These are phyloP conservation scores for Theobroma cacao DNA, from an alignment of 345 rosid species.

Conservation along the genomic window DNA sequence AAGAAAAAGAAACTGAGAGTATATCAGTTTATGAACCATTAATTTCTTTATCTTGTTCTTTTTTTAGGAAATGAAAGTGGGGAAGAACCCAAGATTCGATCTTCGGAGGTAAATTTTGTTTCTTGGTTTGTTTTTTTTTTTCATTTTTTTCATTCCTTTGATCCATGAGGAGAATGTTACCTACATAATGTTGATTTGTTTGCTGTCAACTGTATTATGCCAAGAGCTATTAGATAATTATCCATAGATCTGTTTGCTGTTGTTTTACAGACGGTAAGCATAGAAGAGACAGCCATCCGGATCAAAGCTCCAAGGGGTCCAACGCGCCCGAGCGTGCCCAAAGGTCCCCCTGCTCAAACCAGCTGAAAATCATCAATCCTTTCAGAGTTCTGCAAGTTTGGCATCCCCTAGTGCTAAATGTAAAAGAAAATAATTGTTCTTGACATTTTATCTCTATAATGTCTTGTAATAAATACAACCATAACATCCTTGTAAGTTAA, in stretches of 20 bases:
- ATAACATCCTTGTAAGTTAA: too few relatives aligned
- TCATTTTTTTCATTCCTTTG: not conserved
- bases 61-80: conserved; percentile 15
- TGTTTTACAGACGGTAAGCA: not conserved
- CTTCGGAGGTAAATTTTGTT: conserved; percentile 18
- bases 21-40: not conserved
- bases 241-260: not conserved
- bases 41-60: not conserved
- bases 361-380: conserved; percentile 1
- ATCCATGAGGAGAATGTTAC: not conserved
- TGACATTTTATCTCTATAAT: not conserved
- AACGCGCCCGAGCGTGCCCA: conserved; percentile 7
- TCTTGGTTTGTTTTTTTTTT: not conserved
- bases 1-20: not conserved
- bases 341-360: conserved; percentile 19
- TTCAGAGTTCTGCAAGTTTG: not conserved
- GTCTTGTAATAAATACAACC: too few relatives aligned
- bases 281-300: conserved; percentile 4
- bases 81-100: conserved; percentile 5
- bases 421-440: not conserved
- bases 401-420: not conserved
- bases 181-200: not conserved
- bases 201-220: not conserved
- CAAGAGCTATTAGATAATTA: not conserved
- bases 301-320: conserved; percentile 14